Base-by-base conservation (phyloP, 257 asterid species). In the Nicotiana otophora region DNA sequence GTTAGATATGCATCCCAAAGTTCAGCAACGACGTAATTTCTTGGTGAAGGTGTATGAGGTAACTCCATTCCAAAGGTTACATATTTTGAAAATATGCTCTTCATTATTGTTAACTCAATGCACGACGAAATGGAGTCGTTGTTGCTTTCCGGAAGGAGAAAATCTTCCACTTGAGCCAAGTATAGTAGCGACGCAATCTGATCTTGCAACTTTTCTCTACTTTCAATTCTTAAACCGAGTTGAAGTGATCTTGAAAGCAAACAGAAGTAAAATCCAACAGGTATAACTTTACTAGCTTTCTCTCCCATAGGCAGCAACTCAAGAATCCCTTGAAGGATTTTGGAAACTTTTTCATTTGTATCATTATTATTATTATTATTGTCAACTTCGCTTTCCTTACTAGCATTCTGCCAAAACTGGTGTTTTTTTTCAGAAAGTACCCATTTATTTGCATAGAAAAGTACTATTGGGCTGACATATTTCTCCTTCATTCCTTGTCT, bases 401-500 rank as follows among this genome's bases (percentile, higher is more conserved):
- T 28, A 10, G 81, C 84, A 8, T 66, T 81, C 77, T 74, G 39
- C 65, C 77, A 65, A 33, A 48, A 64, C 76, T 34, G 60, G 67
- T 42, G 68, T 28, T 33, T 69, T 31, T 84, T 83, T n/a, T 20
- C 83, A 1, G 48, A 76, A 62, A 89, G 80, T 55, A 92, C 78
- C 91, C 92, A 86, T 83, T 83, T 88, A 83, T 88, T 82, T 14
- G 92, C 92, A 34, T 90, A 93, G 85, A 90, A 89, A 61, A 93
- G 85, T 30, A 93, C 66, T 30, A 92, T 90, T 33, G 98, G 95
- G 64, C 91, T 82, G 7, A 93, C 95, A 58, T 91, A 93, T 82
- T 88, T 93, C 42, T 93, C 98, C 85, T 88, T 90, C 97, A 93
- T 90, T 0, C 97, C 98, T 81, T 93, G 95, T 85, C 95, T 83